Percentiles rank a stretch among this genome's conserved stretches.
These are phyloP conservation scores for Tanacetum coccineum DNA, from an alignment of 129 eudicot genomes.

Conservation along the genomic window DNA sequence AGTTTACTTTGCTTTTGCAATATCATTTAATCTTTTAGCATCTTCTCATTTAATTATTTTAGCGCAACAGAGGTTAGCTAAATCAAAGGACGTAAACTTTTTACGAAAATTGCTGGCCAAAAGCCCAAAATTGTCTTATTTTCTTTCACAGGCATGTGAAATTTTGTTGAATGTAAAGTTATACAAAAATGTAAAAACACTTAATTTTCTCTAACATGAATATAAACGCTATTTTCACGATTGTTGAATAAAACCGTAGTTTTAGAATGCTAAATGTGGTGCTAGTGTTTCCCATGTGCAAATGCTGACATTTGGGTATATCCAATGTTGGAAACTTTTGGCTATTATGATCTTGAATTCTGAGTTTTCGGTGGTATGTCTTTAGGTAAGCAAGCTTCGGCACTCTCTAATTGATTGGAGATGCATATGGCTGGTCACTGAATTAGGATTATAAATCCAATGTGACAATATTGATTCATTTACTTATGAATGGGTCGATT, in stretches of 20 bases:
- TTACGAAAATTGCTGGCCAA: background rate
- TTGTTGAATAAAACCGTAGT: background rate
- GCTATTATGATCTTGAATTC: background rate
- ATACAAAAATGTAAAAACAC: background rate
- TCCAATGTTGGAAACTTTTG: conserved; percentile 15
- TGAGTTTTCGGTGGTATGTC: background rate
- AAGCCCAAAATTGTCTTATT: background rate
- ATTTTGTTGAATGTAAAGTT: background rate
- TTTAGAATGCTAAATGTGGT: background rate
- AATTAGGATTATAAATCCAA: background rate
- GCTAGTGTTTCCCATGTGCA: conserved; percentile 22
- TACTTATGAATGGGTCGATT: background rate
- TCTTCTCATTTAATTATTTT: background rate
- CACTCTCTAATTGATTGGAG: background rate
- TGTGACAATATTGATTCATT: too few relatives aligned
- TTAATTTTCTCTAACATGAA: conserved; percentile 1
- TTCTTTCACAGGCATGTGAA: conserved; percentile 1
- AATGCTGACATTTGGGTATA: background rate
- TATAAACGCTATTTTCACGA: background rate
- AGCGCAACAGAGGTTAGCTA: background rate
- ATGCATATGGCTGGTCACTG: conserved; percentile 1
- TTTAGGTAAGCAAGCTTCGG: conserved; percentile 5
- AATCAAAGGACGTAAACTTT: background rate
- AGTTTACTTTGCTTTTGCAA: background rate
- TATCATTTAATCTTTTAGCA: background rate